These are phyloP conservation scores for Pyropia yezoensis DNA, from an alignment of 23 red algal genomes.

Conservation along the genomic window DNA sequence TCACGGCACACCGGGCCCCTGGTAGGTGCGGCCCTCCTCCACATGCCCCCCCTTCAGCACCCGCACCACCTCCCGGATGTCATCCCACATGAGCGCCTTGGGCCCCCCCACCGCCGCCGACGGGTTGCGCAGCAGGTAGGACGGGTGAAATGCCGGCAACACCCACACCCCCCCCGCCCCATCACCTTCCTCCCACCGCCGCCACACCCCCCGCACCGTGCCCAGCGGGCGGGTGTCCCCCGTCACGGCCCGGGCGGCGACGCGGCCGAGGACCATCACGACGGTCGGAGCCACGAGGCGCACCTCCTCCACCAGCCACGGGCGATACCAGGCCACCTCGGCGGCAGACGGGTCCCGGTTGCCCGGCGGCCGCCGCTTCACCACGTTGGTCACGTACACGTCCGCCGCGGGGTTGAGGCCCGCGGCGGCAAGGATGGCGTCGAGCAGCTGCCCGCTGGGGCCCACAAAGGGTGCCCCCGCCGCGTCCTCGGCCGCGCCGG, in stretches of 20 bases:
- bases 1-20: no score
- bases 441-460: constrained; percentile 41
- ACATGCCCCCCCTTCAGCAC: no score
- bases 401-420: constrained; percentile 44
- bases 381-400: constrained; percentile 70
- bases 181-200: background rate
- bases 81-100: no score
- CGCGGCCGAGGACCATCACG: constrained; percentile 42
- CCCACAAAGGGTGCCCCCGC: constrained; percentile 60
- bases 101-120: constrained; percentile 14
- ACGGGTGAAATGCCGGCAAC: constrained; percentile 51
- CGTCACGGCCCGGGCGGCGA: constrained; percentile 34
- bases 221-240: constrained; percentile 9
- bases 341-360: constrained; percentile 35
- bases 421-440: constrained; percentile 50
- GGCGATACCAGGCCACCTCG: constrained; percentile 56
- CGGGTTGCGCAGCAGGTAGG: constrained; percentile 57
- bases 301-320: constrained; percentile 56
- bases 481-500: constrained; percentile 48
- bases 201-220: constrained; percentile 48
- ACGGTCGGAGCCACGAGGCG: constrained; percentile 32
- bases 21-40: no score
- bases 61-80: no score
- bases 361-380: constrained; percentile 43
- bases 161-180: constrained; percentile 14